phyloP scores from a whole-genome alignment of 345 rosid species.

The Lagerstroemia speciosa region DNA sequence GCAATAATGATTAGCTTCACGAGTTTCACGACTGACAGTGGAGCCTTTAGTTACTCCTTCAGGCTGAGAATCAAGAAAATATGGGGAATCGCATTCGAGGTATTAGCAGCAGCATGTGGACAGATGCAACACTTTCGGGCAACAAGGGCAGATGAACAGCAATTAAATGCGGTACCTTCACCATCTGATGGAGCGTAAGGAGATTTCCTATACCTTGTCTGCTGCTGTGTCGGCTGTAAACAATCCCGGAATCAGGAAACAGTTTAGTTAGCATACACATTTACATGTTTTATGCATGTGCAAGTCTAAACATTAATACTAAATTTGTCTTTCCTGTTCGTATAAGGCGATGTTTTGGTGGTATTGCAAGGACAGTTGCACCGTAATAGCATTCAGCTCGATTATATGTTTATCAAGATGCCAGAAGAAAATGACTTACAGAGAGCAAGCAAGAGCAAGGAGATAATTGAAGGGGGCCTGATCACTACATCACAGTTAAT shows the following conservation, averaged over 20 bases:
- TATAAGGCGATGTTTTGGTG: not conserved
- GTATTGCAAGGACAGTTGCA: not conserved
- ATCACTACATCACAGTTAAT: not conserved
- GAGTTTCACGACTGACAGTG: too few species aligned
- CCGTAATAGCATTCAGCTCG: not conserved
- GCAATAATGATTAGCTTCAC: too few species aligned
- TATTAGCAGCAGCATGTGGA: too few species aligned
- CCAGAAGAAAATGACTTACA: not conserved
- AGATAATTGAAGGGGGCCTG: not conserved
- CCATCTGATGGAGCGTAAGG: slow-evolving; percentile 72
- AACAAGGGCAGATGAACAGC: not conserved
- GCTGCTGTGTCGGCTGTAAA: slow-evolving; percentile 90
- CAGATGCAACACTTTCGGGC: not conserved
- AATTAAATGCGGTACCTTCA: slow-evolving; percentile 78
- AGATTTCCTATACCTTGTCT: slow-evolving; percentile 91
- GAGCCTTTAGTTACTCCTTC: too few species aligned
- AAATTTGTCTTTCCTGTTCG: not conserved
- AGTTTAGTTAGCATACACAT: not conserved
- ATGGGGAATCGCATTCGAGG: too few species aligned
- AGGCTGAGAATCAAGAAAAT: too few species aligned
- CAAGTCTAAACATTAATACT: not conserved
- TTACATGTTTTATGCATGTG: too few species aligned
- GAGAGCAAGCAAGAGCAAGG: not conserved
- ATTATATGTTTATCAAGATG: not conserved
- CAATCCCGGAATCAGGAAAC: not conserved